Base-by-base conservation (phyloP, 768 basidiomycete genomes). In the Podaxis sp. region DNA sequence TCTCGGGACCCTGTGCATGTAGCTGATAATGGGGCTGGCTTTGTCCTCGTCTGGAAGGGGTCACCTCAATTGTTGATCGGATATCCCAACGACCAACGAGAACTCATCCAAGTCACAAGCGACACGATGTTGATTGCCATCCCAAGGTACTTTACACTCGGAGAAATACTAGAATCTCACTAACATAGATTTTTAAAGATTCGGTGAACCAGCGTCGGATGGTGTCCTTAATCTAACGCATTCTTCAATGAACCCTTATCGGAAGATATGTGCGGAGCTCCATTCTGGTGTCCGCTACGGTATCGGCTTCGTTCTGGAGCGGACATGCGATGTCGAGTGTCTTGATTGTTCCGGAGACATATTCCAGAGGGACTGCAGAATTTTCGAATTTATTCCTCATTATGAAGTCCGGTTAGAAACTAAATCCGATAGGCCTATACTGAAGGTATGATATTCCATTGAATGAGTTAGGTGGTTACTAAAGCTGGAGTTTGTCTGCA, bases 211-310 rank as follows among this genome's bases (percentile, higher is more conserved):
- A 37, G 40, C 60, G 12, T 63, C 64, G 64, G 72, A 60, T 51
- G 75, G 41, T 66, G 66, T 63, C 60, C 62, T 51, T 63, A 69
- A 65, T 66, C 67, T 62, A 60, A 70, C 17, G 72, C 71, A 54
- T 62, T 67, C 55, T 56, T 52, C 52, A 55, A 56, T 66, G 0
- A 73, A 72, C 54, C 74, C 77, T 6, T 80, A 83, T 69, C 76
- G 81, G 53, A 97, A 96, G 74, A 80, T 92, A 26, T 91, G 90
- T 66, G 95, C 95, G 20, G 90, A 92, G 68, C 82, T 96, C 65
- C 81, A 82, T 20, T 91, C 91, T 53, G 95, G 95, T 30, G 88
- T 95, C 7, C 82, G 92, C 33, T 95, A 93, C 73, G 96, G 96
- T 4, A 81, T 96, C 28, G 92, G 95, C 3, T 85, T 91, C 68